These are phyloP conservation scores for Pyracantha coccinea DNA, from an alignment of 331 rosid species.

Conservation along the genomic window DNA sequence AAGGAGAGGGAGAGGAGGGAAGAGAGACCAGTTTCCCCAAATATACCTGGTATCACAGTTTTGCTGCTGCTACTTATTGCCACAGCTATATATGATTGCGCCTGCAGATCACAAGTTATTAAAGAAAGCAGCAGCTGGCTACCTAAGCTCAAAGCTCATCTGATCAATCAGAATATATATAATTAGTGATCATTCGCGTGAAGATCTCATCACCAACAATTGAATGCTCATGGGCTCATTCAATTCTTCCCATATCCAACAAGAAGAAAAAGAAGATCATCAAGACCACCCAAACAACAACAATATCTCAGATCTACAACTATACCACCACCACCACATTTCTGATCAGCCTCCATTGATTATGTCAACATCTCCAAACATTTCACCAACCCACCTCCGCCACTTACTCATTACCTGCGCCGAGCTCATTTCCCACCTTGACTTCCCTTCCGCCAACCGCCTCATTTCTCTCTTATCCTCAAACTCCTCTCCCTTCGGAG, in stretches of 20 bases:
- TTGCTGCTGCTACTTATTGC: constrained; percentile 3
- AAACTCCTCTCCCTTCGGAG: constrained; percentile 38
- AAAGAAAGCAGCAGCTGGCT: not conserved
- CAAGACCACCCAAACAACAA: not conserved
- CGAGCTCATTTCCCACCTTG: constrained; percentile 35
- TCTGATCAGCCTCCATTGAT: not conserved
- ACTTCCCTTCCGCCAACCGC: constrained; percentile 33
- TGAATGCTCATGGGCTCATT: constrained; percentile 39
- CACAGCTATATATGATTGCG: not conserved
- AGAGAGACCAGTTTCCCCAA: constrained; percentile 15
- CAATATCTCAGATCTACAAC: constrained; percentile 21
- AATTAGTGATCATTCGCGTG: not conserved
- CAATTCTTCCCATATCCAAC: constrained; percentile 22
- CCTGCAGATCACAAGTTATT: not conserved
- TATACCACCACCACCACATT: not conserved
- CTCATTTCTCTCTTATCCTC: constrained; percentile 29
- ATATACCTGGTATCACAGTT: constrained; percentile 14
- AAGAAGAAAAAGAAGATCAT: constrained; percentile 1
- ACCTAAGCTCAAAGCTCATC: not conserved
- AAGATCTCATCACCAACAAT: not conserved
- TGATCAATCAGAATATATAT: not conserved
- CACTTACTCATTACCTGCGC: constrained; percentile 38
- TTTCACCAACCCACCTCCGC: constrained; percentile 19
- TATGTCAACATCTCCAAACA: not conserved
- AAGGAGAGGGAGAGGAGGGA: not conserved